Conservation (phyloP, 768 basidiomycete genomes). For the Phlebiopsis flavidoalba region DNA sequence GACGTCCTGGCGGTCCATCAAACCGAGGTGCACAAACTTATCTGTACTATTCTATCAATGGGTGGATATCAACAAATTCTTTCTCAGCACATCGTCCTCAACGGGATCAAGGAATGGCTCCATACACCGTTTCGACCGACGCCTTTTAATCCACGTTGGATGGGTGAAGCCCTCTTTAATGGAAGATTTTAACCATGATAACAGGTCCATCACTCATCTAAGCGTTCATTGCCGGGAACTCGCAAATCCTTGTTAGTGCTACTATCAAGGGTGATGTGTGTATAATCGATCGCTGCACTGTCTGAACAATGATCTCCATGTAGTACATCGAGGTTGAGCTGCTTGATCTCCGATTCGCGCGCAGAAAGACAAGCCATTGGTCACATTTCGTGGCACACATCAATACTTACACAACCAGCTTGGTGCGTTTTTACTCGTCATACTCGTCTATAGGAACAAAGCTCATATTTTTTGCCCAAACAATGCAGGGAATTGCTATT, state of each 20-base stretch:
- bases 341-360: slow-evolving; percentile 58
- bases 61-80: not conserved
- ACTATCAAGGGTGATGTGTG: slow-evolving; percentile 59
- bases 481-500: slow-evolving; percentile 50
- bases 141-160: slow-evolving; percentile 6
- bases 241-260: slow-evolving; percentile 50
- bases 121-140: slow-evolving; percentile 51
- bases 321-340: slow-evolving; percentile 48
- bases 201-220: slow-evolving; percentile 51
- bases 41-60: not conserved
- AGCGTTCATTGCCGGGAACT: slow-evolving; percentile 42
- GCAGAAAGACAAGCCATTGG: slow-evolving; percentile 37
- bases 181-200: slow-evolving; percentile 27
- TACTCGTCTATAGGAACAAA: too few species aligned
- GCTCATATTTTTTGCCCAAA: too few species aligned
- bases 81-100: slow-evolving; percentile 43
- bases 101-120: slow-evolving; percentile 49
- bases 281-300: slow-evolving; percentile 6
- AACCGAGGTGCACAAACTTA: slow-evolving; percentile 3
- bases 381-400: slow-evolving; percentile 49
- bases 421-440: slow-evolving; percentile 36
- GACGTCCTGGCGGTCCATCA: slow-evolving; percentile 63
- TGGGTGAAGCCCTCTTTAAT: slow-evolving; percentile 36
- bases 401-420: slow-evolving; percentile 45
- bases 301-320: not conserved